Evolutionary conservation across 257 asterid genomes (phyloP).

Genomic region (Mentha longifolia): DNA sequence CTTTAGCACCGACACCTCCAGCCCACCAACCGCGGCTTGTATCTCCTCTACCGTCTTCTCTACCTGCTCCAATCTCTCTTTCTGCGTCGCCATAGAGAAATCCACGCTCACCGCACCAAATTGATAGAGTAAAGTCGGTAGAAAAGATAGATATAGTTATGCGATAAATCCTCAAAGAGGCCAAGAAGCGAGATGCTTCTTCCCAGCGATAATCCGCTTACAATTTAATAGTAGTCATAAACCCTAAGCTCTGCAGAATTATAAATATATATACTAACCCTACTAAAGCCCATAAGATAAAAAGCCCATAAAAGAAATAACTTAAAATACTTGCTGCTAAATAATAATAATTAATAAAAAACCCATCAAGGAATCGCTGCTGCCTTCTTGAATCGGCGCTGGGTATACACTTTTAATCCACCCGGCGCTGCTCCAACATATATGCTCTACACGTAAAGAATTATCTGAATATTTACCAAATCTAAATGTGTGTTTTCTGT

Average conservation of each 20-base stretch:
- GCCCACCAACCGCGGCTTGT: background rate
- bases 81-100: background rate
- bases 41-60: background rate
- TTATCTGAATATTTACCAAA: no score
- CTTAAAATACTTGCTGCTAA: background rate
- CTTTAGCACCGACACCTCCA: background rate
- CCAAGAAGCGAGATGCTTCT: background rate
- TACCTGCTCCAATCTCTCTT: background rate
- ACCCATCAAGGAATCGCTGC: background rate
- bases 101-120: slow-evolving; percentile 3
- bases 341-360: no score
- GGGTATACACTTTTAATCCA: background rate
- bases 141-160: background rate
- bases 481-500: no score
- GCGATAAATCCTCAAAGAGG: background rate
- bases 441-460: no score
- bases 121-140: background rate
- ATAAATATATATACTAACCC: background rate
- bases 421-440: background rate
- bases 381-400: background rate
- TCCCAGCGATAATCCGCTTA: background rate
- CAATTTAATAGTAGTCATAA: background rate
- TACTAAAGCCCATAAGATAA: background rate
- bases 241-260: background rate
- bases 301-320: background rate